A percentile compares a stretch with the other conserved stretches of the same genome.
phyloP scores from a whole-genome alignment of 2,329 filamentous ascomycete genomes.

The Phyllosticta capitalensis region DNA sequence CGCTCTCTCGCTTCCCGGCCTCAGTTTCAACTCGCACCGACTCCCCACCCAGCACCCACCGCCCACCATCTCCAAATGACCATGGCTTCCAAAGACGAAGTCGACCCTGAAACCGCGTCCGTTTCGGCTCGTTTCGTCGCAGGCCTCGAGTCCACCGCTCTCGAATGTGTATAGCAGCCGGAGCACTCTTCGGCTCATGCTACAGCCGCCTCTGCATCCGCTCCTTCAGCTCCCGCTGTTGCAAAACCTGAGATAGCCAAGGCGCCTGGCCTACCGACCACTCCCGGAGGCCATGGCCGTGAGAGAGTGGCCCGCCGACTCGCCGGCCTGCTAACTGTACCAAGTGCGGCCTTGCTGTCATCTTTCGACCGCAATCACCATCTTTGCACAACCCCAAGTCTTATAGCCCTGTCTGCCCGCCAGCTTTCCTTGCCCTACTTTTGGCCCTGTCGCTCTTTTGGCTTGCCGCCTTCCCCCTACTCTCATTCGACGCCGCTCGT shows the following conservation, averaged over 20 bases:
- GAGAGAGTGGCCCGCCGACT: not conserved
- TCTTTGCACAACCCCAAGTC: not conserved
- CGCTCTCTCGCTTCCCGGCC: constrained; percentile 1
- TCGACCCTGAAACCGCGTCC: constrained; percentile 6
- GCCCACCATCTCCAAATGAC: constrained; percentile 1
- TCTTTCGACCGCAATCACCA: not conserved
- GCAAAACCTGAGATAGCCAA: constrained; percentile 8
- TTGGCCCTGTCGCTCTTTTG: constrained; percentile 11
- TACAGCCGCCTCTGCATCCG: constrained; percentile 3
- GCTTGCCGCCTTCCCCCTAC: constrained; percentile 1
- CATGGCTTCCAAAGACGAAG: not conserved
- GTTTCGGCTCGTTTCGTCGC: constrained; percentile 9
- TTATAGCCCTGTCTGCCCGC: constrained; percentile 4
- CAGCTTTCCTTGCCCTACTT: constrained; percentile 7
- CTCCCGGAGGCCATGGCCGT: constrained; percentile 1
- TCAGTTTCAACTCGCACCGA: constrained; percentile 10
- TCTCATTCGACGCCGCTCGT: constrained; percentile 6
- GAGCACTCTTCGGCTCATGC: constrained; percentile 9
- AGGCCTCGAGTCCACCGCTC: not conserved
- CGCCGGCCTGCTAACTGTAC: not conserved
- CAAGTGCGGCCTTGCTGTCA: not conserved
- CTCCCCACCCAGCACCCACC: no score
- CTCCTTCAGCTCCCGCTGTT: constrained; percentile 5
- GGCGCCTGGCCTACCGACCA: not conserved
- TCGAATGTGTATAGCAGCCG: not conserved